Base-by-base conservation (phyloP, 1,139 yeast genomes). In the Taiozyma sp. region DNA sequence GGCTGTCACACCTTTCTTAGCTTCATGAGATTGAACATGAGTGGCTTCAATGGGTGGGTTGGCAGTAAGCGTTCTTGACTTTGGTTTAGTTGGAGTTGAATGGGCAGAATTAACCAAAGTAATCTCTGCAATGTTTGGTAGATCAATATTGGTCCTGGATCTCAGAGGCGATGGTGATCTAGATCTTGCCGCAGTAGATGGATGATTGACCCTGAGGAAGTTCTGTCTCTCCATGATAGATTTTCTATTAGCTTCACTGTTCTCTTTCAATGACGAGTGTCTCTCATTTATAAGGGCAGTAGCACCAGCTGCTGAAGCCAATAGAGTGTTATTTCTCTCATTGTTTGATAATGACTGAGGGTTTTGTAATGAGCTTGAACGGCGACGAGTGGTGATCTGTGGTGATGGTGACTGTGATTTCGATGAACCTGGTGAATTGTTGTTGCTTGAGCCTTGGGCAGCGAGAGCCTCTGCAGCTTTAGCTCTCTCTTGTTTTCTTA, bases 351-450 rank as follows among this genome's bases (percentile, higher is more conserved):
- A 32, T 27, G 50, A 22, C 23, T 38, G 36, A 3, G 47, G 45
- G 6, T 50, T 47, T 42, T 60, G 63, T 22, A 62, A 49, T 1
- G 65, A 62, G 8, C 57, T 54, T 10, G 65, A 54, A 19, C 65
- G 57, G 34, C 52, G 55, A 29, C 61, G 52, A 10, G 42, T 49
- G 10, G 16, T 12, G 6, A 47, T 45, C 12, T 44, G 19, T 5
- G 52, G 45, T 12, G 46, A 22, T 14, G 50, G 34, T 30, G 46
- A n/a, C 27, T 22, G 46, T 23, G 39, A 16, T 29, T 24, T 4
- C 13, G 42, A 34, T 12, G 30, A 23, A 23, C 30, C 45, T 2
- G 51, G 30, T 36, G 51, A 42, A 10, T 51, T 28, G 24, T 23
- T 19, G 34, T n/a, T 38, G 4, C 39, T 5, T 10, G 39, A 19